These are phyloP conservation scores for Endoconidiophora polonica DNA, from an alignment of 2,329 filamentous ascomycete genomes.

Conservation along the genomic window DNA sequence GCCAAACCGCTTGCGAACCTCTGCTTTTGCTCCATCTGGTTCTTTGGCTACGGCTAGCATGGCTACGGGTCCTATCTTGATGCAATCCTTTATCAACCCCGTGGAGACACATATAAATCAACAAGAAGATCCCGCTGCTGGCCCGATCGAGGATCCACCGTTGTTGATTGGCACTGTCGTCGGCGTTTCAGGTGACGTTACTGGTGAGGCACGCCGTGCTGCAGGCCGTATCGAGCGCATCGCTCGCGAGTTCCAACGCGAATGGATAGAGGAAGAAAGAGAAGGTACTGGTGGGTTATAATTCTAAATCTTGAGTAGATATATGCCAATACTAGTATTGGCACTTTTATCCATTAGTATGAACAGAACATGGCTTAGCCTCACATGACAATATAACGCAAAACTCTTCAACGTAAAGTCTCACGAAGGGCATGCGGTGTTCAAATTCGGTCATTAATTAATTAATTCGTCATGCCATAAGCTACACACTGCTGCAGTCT, in stretches of 20 bases:
- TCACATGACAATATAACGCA: too few species aligned
- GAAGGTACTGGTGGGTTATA: background rate
- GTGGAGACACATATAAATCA: background rate
- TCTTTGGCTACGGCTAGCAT: constrained; percentile 1
- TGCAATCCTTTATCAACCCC: constrained; percentile 12
- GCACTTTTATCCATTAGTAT: too few species aligned
- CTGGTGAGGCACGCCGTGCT: constrained; percentile 36
- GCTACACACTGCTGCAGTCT: too few species aligned
- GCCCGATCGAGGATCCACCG: constrained; percentile 22
- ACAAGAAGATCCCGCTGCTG: constrained; percentile 18
- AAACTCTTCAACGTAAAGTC: background rate
- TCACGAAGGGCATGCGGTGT: too few species aligned
- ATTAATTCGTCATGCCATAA: constrained; percentile 4
- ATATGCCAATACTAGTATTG: background rate
- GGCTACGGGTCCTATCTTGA: constrained; percentile 5
- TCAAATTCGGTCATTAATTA: background rate
- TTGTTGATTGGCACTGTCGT: constrained; percentile 39
- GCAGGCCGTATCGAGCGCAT: constrained; percentile 36
- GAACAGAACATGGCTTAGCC: too few species aligned
- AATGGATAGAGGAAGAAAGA: constrained; percentile 27
- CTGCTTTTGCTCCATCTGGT: background rate
- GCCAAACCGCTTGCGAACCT: background rate
- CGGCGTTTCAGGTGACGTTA: constrained; percentile 27
- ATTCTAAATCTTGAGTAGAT: background rate
- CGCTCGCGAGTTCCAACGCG: constrained; percentile 36